Percentiles rank a stretch among this genome's conserved stretches.
Evolutionary conservation across 441 rosid genomes (phyloP).

Genomic region (Pelargonium myrrhifolium): DNA sequence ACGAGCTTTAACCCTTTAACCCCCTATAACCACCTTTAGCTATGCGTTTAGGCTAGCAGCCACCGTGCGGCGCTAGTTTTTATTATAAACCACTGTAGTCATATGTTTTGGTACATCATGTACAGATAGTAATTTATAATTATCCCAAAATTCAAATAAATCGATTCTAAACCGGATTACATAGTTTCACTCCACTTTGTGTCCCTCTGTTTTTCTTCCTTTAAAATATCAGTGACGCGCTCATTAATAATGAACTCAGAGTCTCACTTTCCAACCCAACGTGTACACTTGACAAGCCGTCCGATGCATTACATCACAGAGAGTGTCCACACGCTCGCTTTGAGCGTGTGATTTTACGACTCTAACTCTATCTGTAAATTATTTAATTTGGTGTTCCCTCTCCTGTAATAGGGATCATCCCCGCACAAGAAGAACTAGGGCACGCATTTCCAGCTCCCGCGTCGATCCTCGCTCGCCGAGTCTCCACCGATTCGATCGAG

Average conservation of each 20-base stretch:
- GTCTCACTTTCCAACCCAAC: neutral
- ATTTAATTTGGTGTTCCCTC: neutral
- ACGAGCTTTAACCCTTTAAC: too few relatives aligned
- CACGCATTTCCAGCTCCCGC: constrained; percentile 7
- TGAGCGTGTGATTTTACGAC: neutral
- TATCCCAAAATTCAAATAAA: too few relatives aligned
- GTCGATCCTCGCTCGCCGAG: constrained; percentile 8
- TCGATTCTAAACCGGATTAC: too few relatives aligned
- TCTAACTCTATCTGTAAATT: too few relatives aligned
- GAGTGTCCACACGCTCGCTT: neutral
- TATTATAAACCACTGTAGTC: too few relatives aligned
- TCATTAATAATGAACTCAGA: neutral
- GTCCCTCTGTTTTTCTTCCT: too few relatives aligned
- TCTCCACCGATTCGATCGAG: constrained; percentile 5
- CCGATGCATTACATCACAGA: neutral
- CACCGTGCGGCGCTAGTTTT: too few relatives aligned
- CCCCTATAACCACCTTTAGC: too few relatives aligned
- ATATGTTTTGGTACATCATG: too few relatives aligned
- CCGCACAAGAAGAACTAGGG: constrained; percentile 8
- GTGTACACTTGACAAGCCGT: neutral
- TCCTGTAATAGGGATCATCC: neutral
- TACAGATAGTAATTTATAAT: too few relatives aligned
- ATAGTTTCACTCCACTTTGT: too few relatives aligned
- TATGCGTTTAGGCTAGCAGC: too few relatives aligned
- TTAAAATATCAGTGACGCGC: neutral